Percentiles rank a stretch among this genome's conserved stretches.
Conservation (phyloP, 805 yeast species). For the Saturnispora gosingensis region DNA sequence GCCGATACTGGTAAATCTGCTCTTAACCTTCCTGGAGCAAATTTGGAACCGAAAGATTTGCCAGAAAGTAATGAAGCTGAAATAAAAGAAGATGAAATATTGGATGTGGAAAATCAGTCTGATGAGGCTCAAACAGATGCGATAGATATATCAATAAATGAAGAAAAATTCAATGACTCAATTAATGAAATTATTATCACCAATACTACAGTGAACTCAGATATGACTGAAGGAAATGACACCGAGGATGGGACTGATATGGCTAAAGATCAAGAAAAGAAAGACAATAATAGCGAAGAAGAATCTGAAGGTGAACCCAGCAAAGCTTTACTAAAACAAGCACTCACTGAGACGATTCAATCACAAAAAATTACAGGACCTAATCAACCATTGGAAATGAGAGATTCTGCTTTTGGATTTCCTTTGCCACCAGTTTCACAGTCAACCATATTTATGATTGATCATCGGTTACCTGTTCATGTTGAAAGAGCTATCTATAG, state of each 20-base stretch:
- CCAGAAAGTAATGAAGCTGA: background rate
- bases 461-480: slow-evolving; percentile 83
- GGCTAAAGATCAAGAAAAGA: background rate
- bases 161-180: background rate
- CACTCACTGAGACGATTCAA: slow-evolving; percentile 20
- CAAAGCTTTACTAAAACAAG: slow-evolving; percentile 7
- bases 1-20: too few species aligned
- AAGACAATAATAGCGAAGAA: background rate
- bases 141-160: background rate
- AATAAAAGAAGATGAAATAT: background rate
- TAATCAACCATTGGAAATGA: slow-evolving; percentile 48
- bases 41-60: background rate
- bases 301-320: slow-evolving; percentile 5
- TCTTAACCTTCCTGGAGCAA: background rate
- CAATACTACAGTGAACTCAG: slow-evolving; percentile 3
- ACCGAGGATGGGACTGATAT: background rate
- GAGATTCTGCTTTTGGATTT: slow-evolving; percentile 82
- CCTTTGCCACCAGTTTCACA: slow-evolving; percentile 75
- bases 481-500: slow-evolving; percentile 95
- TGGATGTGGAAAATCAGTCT: too few species aligned
- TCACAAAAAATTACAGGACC: slow-evolving; percentile 29
- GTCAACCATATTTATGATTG: slow-evolving; percentile 72
- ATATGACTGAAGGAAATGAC: background rate
- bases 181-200: slow-evolving; percentile 3
- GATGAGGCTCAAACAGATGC: background rate